Conservation (phyloP, 176 grass and related monocot species). For the Chloris gayana region DNA sequence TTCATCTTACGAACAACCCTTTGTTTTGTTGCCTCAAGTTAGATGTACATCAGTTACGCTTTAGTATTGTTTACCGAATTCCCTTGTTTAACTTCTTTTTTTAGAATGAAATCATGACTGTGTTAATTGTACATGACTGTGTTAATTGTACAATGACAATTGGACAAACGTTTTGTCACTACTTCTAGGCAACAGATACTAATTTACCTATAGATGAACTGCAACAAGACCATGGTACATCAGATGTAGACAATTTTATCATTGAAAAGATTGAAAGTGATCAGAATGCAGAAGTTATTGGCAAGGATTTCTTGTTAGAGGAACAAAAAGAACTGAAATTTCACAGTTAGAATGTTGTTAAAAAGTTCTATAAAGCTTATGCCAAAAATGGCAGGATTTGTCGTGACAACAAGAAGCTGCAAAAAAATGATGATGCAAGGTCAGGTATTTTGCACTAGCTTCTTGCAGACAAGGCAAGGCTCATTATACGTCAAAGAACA, state of each 20-base stretch:
- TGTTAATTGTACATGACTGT: too few species aligned
- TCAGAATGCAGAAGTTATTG: neutral
- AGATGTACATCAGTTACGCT: too few species aligned
- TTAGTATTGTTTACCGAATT: too few species aligned
- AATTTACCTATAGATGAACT: neutral
- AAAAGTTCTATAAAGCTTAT: neutral
- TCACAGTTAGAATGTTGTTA: neutral
- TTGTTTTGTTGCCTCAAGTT: too few species aligned
- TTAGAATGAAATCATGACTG: too few species aligned
- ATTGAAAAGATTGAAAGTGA: neutral
- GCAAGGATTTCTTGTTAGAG: neutral
- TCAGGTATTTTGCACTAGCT: neutral
- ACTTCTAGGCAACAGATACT: neutral
- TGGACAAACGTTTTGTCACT: too few species aligned
- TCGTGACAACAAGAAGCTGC: neutral
- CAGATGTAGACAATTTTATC: neutral
- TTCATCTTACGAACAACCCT: too few species aligned
- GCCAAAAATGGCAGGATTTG: neutral
- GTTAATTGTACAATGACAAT: too few species aligned
- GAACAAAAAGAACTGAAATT: neutral
- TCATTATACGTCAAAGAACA: conserved; percentile 5
- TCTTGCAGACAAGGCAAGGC: neutral
- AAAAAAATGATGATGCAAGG: neutral
- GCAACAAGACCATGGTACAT: neutral
- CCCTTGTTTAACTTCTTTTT: too few species aligned